A percentile compares a stretch with the other conserved stretches of the same genome.
Evolutionary conservation across 1,284 basidiomycete species (phyloP).

Genomic region (Cutaneotrichosporon spelunceum): DNA sequence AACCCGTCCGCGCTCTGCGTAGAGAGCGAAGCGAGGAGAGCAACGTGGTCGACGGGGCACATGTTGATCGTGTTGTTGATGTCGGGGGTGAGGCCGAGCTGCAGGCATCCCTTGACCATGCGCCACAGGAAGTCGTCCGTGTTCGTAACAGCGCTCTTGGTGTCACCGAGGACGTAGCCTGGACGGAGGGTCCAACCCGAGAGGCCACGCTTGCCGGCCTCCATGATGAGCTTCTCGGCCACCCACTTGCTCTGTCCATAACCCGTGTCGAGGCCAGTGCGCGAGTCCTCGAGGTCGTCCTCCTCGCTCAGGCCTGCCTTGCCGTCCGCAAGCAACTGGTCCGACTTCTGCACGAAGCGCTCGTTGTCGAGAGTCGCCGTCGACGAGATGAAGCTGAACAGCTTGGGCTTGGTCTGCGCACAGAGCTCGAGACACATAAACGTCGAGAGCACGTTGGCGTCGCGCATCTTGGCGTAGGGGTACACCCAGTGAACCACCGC

Average conservation of each 20-base stretch:
- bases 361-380: constrained; percentile 91
- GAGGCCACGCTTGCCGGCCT: constrained; percentile 81
- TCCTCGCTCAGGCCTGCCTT: constrained; percentile 74
- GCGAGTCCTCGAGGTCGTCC: constrained; percentile 88
- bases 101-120: constrained; percentile 94
- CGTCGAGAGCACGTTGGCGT: constrained; percentile 88
- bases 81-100: constrained; percentile 91
- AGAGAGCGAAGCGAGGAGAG: constrained; percentile 72
- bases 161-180: constrained; percentile 95
- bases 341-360: constrained; percentile 83
- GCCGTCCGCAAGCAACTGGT: constrained; percentile 59
- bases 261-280: constrained; percentile 73
- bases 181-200: constrained; percentile 87
- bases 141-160: constrained; percentile 85
- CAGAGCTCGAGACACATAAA: constrained; percentile 79
- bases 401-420: constrained; percentile 68
- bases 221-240: constrained; percentile 87
- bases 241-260: constrained; percentile 99
- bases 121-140: constrained; percentile 99
- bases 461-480: constrained; percentile 88
- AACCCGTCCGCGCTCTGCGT: constrained; percentile 56
- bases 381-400: constrained; percentile 86
- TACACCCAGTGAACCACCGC: constrained; percentile 99
- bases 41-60: constrained; percentile 97
- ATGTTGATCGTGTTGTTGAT: constrained; percentile 99